Base-by-base conservation (phyloP, 768 basidiomycete species). In the Dentipellis sp. region DNA sequence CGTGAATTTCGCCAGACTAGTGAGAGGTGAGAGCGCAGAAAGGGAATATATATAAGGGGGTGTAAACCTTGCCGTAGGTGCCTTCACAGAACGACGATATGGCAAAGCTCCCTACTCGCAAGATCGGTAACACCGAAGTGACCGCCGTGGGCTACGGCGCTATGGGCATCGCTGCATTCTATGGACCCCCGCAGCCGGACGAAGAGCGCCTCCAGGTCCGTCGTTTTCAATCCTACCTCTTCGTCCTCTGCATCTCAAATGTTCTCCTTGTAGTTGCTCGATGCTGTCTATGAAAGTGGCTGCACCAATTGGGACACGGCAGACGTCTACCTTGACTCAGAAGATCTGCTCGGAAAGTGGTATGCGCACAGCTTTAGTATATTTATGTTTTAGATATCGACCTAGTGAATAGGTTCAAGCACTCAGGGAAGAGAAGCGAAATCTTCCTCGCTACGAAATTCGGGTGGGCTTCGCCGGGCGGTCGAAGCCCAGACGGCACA, bases 91-190 rank as follows among this genome's bases (percentile, higher is more conserved):
- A 29, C 29, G 29, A 29, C 29, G 14, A 45, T 14, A 45, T 49
- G 22, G 3, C 11, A 14, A 54, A 56, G 50, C 68, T 69, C 57
- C 73, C 68, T 22, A 72, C 69, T 56, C 75, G 74, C 55, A 75
- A 69, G 53, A 74, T 86, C 22, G 80, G 78, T 21, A 64, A 70
- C 12, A 65, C 69, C 22, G 55, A 69, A 11, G 75, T 82, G 16
- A 70, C 75, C 7, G 76, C 76, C 19, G 72, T 86, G 10, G 83
- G 83, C 2, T 83, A 79, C 56, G 84, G 84, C 7, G 68, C 75
- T 5, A 84, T 84, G 83, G 82, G 80, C 6, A 62, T 84, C 12
- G 75, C 76, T 12, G 71, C 68, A 0, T 71, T 64, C 46, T 82
- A 82, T 55, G 81, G 82, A 16, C 56, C 64, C 2, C 63, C 65